These are phyloP conservation scores for Raphanus raphanistrum DNA, from an alignment of 345 rosid species.

Conservation along the genomic window DNA sequence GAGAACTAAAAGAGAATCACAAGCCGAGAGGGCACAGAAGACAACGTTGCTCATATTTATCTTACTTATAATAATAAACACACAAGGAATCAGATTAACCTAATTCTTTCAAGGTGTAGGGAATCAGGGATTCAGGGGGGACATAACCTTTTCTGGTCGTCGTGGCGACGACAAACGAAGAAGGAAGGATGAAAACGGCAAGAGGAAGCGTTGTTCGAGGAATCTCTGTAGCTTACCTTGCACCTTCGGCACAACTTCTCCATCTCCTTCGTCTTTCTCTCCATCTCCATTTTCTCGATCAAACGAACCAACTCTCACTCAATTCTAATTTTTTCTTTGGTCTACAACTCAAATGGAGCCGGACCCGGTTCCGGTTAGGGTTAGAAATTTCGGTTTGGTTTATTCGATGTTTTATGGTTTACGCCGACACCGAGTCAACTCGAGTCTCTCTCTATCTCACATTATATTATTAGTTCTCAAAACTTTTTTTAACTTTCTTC, in stretches of 20 bases:
- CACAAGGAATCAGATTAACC: background rate
- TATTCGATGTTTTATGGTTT: too few relatives aligned
- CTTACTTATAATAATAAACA: background rate
- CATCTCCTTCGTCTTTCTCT: slow-evolving; percentile 35
- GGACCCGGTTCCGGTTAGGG: background rate
- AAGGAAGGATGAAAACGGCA: slow-evolving; percentile 89
- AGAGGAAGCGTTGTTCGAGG: slow-evolving; percentile 62
- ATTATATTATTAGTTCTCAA: too few relatives aligned
- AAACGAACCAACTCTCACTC: background rate
- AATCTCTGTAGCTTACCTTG: slow-evolving; percentile 49
- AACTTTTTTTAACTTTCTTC: too few relatives aligned
- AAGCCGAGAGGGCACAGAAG: too few relatives aligned
- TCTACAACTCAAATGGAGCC: background rate
- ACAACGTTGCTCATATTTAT: background rate
- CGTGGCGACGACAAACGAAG: slow-evolving; percentile 96
- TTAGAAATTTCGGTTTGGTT: background rate
- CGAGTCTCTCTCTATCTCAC: too few relatives aligned
- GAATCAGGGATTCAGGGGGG: background rate
- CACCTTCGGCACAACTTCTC: slow-evolving; percentile 75
- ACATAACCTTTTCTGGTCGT: slow-evolving; percentile 79
- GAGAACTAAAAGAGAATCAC: too few relatives aligned
- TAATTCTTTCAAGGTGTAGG: background rate
- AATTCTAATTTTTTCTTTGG: background rate
- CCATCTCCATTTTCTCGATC: slow-evolving; percentile 27
- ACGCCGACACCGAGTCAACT: too few relatives aligned